phyloP scores from a whole-genome alignment of 768 basidiomycete species.

The Chalciporus sphaerocephalus region DNA sequence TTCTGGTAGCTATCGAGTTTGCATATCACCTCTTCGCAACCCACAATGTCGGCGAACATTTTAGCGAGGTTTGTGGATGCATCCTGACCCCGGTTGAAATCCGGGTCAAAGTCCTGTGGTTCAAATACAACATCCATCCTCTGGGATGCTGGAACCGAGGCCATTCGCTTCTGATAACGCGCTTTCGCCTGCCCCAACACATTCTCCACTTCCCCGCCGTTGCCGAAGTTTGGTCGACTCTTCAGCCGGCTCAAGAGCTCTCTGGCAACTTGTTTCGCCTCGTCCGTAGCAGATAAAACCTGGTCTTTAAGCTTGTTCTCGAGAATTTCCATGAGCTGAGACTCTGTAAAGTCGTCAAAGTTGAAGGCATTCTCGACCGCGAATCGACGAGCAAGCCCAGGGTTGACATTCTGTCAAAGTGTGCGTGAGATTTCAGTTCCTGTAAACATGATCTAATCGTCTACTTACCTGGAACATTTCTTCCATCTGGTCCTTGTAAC shows the following conservation, averaged over 20 bases:
- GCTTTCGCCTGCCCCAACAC: constrained; percentile 50
- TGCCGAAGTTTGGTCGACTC: constrained; percentile 59
- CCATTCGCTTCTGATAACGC: constrained; percentile 41
- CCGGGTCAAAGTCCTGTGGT: constrained; percentile 58
- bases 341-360: constrained; percentile 60
- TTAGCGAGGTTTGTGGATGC: constrained; percentile 50
- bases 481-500: constrained; percentile 62
- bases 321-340: constrained; percentile 50
- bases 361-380: constrained; percentile 64
- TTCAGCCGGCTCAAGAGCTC: constrained; percentile 37
- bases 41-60: constrained; percentile 62
- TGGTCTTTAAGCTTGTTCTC: constrained; percentile 55
- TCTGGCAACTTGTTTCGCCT: constrained; percentile 55
- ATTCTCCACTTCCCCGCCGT: constrained; percentile 64
- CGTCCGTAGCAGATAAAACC: constrained; percentile 52
- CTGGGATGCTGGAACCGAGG: constrained; percentile 21
- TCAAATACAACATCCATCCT: constrained; percentile 34
- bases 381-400: constrained; percentile 63
- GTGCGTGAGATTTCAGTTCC: background rate
- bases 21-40: constrained; percentile 49
- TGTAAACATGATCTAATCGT: background rate
- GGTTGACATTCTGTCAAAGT: constrained; percentile 57
- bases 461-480: constrained; percentile 68
- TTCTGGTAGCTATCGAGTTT: constrained; percentile 51
- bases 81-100: constrained; percentile 47